These are phyloP conservation scores for Uronychia setigera DNA, from an alignment of 73 alveolate genomes.

Conservation along the genomic window DNA sequence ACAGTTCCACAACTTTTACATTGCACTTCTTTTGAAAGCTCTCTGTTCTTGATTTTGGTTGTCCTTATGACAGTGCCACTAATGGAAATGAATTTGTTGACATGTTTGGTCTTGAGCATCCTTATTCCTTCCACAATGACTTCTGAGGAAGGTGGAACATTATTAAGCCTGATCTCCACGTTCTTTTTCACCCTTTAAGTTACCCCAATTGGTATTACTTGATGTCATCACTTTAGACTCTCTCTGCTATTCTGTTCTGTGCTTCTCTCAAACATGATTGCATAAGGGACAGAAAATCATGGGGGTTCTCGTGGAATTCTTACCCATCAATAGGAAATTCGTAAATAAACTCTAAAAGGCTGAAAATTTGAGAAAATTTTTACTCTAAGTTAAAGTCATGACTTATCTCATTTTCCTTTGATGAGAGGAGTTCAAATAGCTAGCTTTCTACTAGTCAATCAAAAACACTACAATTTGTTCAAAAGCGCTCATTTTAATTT, in stretches of 20 bases:
- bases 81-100: conserved; percentile 53
- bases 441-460: no score
- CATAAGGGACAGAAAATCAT: conserved; percentile 50
- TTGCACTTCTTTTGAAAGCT: conserved; percentile 61
- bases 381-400: conserved; percentile 59
- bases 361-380: conserved; percentile 4
- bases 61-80: conserved; percentile 67
- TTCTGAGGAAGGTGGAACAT: conserved; percentile 62
- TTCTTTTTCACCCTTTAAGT: conserved; percentile 44
- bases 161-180: conserved; percentile 38
- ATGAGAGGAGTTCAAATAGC: no score
- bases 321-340: conserved; percentile 53
- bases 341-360: conserved; percentile 51
- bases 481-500: no score
- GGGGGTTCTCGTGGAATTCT: conserved; percentile 54
- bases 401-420: no score
- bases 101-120: conserved; percentile 43
- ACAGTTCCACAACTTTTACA: conserved; percentile 62
- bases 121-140: conserved; percentile 50
- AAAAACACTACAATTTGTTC: no score
- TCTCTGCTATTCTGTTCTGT: conserved; percentile 12
- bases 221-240: conserved; percentile 11
- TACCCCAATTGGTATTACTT: background rate
- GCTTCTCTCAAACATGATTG: conserved; percentile 19
- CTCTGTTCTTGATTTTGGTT: conserved; percentile 51